phyloP scores from a whole-genome alignment of 179 eudicot species.

The Camellia oleifera region DNA sequence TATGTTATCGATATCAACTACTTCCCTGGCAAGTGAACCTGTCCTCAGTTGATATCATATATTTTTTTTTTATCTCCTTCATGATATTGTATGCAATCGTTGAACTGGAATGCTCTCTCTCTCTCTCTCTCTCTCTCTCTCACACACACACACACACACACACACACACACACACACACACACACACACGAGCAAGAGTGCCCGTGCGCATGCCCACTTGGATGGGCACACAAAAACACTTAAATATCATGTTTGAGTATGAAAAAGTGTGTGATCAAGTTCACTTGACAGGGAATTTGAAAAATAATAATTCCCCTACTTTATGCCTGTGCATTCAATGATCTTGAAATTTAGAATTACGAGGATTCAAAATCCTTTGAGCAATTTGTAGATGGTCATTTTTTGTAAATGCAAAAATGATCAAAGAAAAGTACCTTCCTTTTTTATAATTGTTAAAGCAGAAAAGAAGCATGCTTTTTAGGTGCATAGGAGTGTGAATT shows the following conservation, averaged over 20 bases:
- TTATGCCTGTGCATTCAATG: not conserved
- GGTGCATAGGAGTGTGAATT: not conserved
- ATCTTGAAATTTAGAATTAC: not conserved
- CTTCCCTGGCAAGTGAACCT: constrained; percentile 51
- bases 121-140: not conserved
- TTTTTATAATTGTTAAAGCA: not conserved
- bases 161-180: no score
- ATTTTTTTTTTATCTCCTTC: no score
- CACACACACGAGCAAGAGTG: no score
- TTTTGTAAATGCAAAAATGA: not conserved
- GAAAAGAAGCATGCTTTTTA: not conserved
- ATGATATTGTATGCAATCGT: not conserved
- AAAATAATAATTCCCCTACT: not conserved
- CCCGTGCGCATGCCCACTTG: no score
- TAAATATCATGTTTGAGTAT: not conserved
- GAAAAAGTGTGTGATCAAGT: constrained; percentile 1
- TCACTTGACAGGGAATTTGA: not conserved
- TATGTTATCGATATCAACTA: constrained; percentile 67
- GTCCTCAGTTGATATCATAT: not conserved
- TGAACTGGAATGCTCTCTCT: not conserved
- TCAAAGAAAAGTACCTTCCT: not conserved
- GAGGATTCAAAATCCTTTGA: not conserved
- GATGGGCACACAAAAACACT: not conserved
- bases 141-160: not conserved
- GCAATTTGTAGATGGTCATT: not conserved